These are phyloP conservation scores for Cardamine resedifolia DNA, from an alignment of 345 rosid species.

Conservation along the genomic window DNA sequence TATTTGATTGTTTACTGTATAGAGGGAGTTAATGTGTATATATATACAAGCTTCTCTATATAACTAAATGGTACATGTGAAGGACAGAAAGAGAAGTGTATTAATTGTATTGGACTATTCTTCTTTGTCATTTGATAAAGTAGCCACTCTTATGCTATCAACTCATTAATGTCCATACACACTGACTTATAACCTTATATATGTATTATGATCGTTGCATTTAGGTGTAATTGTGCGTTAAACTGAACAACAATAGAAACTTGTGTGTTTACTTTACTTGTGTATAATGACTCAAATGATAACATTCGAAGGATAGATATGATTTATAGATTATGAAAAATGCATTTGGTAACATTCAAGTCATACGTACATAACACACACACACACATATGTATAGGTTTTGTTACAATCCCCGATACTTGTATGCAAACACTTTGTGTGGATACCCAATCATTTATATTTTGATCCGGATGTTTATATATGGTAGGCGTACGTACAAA, in stretches of 20 bases:
- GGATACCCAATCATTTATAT: background rate
- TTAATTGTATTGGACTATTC: constrained; percentile 29
- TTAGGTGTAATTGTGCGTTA: background rate
- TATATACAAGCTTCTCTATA: constrained; percentile 8
- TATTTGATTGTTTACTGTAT: constrained; percentile 17
- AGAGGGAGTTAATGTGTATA: background rate
- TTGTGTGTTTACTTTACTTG: background rate
- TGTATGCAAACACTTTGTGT: background rate
- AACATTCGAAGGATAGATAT: background rate
- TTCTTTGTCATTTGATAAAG: constrained; percentile 30
- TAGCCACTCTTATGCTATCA: constrained; percentile 23
- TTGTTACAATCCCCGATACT: background rate
- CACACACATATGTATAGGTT: background rate
- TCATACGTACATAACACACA: too few species aligned
- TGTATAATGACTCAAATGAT: background rate
- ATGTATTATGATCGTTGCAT: background rate
- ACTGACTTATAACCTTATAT: background rate
- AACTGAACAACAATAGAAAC: background rate
- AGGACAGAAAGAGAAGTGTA: constrained; percentile 32
- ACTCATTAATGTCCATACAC: constrained; percentile 13
- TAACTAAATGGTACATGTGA: constrained; percentile 29
- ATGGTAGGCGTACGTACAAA: background rate
- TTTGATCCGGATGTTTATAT: background rate
- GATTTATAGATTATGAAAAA: background rate
- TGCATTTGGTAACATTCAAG: background rate